Evolutionary conservation across 2,329 filamentous ascomycete genomes (phyloP).

Genomic region (Aureobasidium melanogenum): DNA sequence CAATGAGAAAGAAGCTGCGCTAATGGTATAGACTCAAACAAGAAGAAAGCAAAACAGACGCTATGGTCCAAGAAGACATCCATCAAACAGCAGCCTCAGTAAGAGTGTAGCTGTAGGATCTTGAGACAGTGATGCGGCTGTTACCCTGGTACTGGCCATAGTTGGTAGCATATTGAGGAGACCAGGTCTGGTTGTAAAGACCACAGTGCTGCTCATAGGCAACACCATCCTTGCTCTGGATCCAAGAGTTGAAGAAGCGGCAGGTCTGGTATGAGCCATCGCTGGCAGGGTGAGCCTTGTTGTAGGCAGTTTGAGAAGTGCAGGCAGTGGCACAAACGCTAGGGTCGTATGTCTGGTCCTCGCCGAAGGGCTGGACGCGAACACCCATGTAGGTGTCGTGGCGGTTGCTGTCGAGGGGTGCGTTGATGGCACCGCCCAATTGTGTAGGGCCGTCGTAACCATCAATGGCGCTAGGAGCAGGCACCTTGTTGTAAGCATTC

Average conservation of each 20-base stretch:
- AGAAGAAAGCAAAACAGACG: background rate
- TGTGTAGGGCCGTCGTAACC: slow-evolving; percentile 20
- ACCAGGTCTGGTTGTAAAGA: slow-evolving; percentile 25
- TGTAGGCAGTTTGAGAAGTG: slow-evolving; percentile 18
- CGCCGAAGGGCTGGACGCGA: slow-evolving; percentile 8
- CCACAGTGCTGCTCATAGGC: slow-evolving; percentile 31
- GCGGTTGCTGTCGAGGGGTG: slow-evolving; percentile 16
- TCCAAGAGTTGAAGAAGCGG: slow-evolving; percentile 30
- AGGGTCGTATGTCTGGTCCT: slow-evolving; percentile 16
- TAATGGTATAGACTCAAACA: background rate
- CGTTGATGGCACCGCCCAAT: slow-evolving; percentile 28
- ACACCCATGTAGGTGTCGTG: slow-evolving; percentile 18
- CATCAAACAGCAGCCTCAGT: slow-evolving; percentile 2
- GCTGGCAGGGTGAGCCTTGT: slow-evolving; percentile 17
- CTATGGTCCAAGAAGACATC: background rate
- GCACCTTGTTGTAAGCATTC: slow-evolving; percentile 27
- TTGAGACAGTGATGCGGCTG: slow-evolving; percentile 13
- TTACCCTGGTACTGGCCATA: slow-evolving; percentile 15
- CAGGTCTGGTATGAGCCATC: slow-evolving; percentile 16
- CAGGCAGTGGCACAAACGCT: slow-evolving; percentile 20
- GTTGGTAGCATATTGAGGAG: slow-evolving; percentile 17
- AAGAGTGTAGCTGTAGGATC: slow-evolving; percentile 14
- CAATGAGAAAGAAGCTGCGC: background rate
- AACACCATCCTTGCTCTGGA: slow-evolving; percentile 30
- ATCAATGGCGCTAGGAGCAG: slow-evolving; percentile 14